Evolutionary conservation across 805 yeast species (phyloP), one percentile per base, ranked within the genome.

Genomic region (Wickerhamomyces canadensis): DNA sequence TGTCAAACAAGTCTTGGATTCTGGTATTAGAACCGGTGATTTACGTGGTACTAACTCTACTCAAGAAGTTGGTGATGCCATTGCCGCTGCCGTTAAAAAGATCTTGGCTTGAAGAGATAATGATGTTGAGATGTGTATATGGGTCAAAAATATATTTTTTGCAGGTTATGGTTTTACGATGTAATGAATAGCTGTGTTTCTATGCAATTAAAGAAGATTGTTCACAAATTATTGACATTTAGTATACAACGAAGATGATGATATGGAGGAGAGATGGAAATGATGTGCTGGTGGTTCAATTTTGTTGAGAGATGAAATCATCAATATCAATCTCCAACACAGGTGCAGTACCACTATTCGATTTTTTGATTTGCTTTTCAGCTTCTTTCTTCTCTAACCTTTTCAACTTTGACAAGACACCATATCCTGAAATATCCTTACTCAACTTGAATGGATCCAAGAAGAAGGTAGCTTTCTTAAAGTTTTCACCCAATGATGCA

Each of bases 21-120:
- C 72, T 24, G 95, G 94, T 47, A 63, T 91, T 46, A 83, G 89
- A 70, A 93, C 98, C 36, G 96, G 83, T 44, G 98, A 89, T 61
- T 70, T 89, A 52, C 82, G 88, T 38, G 98, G 98, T 40, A 54
- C 76, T n/a, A 76, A 76, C 54, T 68, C 86, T 27, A 93, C 98
- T 34, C 60, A 71, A 28, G 96, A 91, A 62, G 96, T 93, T 41
- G 98, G 98, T 57, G 95, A 88, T 60, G 97, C 96, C 30, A 70
- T 93, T 55, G 95, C 84, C 31, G 72, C 66, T 24, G 84, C 83
- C 38, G 87, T 87, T 39, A 67, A 72, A 52, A 67, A 69, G 50
- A 65, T 78, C 45, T 68, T 82, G 45, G 57, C 54, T 39, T 55
- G n/a, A n/a, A n/a, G n/a, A n/a, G n/a, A n/a, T n/a, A n/a, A n/a